These are phyloP conservation scores for Rhizoctonia solani DNA, from an alignment of 1,284 basidiomycete genomes.

Conservation along the genomic window DNA sequence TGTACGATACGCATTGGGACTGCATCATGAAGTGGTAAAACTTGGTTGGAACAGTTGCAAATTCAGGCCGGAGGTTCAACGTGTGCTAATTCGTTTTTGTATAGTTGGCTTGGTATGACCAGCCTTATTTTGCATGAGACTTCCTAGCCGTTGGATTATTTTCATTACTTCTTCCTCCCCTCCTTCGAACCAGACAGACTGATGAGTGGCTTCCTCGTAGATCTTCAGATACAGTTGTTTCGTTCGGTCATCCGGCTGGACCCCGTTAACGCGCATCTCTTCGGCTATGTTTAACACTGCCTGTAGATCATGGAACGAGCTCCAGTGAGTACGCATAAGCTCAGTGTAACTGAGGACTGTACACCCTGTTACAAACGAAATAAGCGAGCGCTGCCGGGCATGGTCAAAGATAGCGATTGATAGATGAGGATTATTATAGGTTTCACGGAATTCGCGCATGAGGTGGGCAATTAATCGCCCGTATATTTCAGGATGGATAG, in stretches of 20 bases:
- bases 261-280: slow-evolving; percentile 82
- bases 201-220: background rate
- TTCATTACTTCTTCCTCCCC: background rate
- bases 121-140: background rate
- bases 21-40: too few relatives aligned
- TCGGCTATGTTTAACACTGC: slow-evolving; percentile 71
- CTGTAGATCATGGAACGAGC: slow-evolving; percentile 74
- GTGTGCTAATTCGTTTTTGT: too few relatives aligned
- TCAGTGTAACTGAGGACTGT: slow-evolving; percentile 85
- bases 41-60: too few relatives aligned
- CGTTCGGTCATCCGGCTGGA: slow-evolving; percentile 66
- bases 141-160: background rate
- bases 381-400: slow-evolving; percentile 68
- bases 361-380: slow-evolving; percentile 85
- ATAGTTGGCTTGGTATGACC: background rate
- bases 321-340: slow-evolving; percentile 77
- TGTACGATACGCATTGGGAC: too few relatives aligned
- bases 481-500: slow-evolving; percentile 53
- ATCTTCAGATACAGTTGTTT: slow-evolving; percentile 36
- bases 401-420: slow-evolving; percentile 83
- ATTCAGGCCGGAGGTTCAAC: too few relatives aligned
- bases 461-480: slow-evolving; percentile 72
- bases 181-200: background rate
- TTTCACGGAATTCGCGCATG: slow-evolving; percentile 74
- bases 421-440: slow-evolving; percentile 76